Evolutionary conservation across 257 asterid species (phyloP), one percentile per base, ranked within the genome.

Genomic region (Gentiana macrophylla): DNA sequence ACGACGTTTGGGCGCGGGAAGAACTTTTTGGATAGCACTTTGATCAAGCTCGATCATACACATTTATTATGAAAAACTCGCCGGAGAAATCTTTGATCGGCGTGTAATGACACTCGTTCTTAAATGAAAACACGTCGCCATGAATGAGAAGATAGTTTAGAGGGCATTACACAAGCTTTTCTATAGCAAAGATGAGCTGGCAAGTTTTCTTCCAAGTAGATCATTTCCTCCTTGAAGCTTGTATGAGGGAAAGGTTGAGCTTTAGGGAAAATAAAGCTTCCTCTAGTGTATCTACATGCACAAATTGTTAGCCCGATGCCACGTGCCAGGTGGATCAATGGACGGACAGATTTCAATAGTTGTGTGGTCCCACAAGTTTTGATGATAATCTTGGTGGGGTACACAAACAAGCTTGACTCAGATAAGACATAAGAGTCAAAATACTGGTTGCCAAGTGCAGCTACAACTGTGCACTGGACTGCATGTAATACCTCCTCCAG

Each of bases 311-410:
- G 86, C 11, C 96, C 98, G 64, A 92, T 36, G 4, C 71, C 49
- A 0, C 37, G 34, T 0, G 85, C 94, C 37, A 70, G 75, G 15
- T 68, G 79, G 58, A 77, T 66, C 76, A 92, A 45, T 1, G 79
- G 97, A 3, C 67, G 82, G 60, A 92, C 73, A 4, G 97, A 85
- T 70, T 83, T 79, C 68, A 92, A 81, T 12, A 92, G 61, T 72
- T 83, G 95, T 2, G 83, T 91, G 43, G 97, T 91, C 76, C 98
- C 98, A 72, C 98, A 91, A 1, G 98, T 91, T 76, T 91, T 91
- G 84, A 91, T 84, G 59, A 91, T 83, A 66, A 91, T 78, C 57
- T 84, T 87, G 2, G 83, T 75, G 1, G 95, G 95, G 81, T 91
- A 91, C 6, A 91, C 97, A 37, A 87, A 87, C 1, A 91, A 74